A percentile compares a stretch with the other conserved stretches of the same genome.
Evolutionary conservation across 2,329 filamentous ascomycete genomes (phyloP).

Genomic region (Hypoxylon sp.): DNA sequence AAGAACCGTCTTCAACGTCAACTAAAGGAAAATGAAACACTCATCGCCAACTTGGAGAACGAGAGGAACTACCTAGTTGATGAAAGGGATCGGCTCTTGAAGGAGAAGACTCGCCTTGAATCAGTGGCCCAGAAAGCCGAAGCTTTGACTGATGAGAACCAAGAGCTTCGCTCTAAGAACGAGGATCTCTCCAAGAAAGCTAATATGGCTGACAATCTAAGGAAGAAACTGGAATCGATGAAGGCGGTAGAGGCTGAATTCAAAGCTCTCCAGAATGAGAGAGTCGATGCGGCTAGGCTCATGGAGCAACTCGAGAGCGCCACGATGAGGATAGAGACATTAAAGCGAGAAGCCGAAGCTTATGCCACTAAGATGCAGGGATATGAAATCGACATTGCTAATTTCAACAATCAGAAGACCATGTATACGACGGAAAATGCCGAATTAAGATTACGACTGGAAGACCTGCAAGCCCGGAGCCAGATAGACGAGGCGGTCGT

Average conservation of each 20-base stretch:
- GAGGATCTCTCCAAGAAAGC: slow-evolving; percentile 73
- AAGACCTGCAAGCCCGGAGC: slow-evolving; percentile 52
- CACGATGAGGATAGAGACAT: slow-evolving; percentile 55
- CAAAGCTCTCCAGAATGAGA: slow-evolving; percentile 68
- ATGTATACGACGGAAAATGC: slow-evolving; percentile 62
- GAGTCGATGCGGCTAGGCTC: slow-evolving; percentile 65
- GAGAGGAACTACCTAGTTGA: slow-evolving; percentile 70
- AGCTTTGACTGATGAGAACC: slow-evolving; percentile 70
- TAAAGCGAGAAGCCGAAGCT: slow-evolving; percentile 55
- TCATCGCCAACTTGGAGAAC: slow-evolving; percentile 79
- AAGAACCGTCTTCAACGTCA: slow-evolving; percentile 69
- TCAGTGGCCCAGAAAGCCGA: slow-evolving; percentile 67
- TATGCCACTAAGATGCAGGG: slow-evolving; percentile 55
- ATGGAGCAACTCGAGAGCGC: slow-evolving; percentile 55
- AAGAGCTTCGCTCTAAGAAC: slow-evolving; percentile 71
- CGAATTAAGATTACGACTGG: slow-evolving; percentile 58
- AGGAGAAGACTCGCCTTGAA: slow-evolving; percentile 56
- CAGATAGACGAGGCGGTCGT: slow-evolving; percentile 66
- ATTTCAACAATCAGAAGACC: slow-evolving; percentile 61
- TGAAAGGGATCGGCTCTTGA: slow-evolving; percentile 59
- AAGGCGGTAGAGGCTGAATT: slow-evolving; percentile 70
- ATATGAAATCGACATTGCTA: slow-evolving; percentile 57
- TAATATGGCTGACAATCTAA: slow-evolving; percentile 73
- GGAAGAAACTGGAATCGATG: slow-evolving; percentile 73
- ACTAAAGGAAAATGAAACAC: slow-evolving; percentile 76